phyloP scores from a whole-genome alignment of 495 filamentous ascomycete genomes.

The Trichoderma gamsii region DNA sequence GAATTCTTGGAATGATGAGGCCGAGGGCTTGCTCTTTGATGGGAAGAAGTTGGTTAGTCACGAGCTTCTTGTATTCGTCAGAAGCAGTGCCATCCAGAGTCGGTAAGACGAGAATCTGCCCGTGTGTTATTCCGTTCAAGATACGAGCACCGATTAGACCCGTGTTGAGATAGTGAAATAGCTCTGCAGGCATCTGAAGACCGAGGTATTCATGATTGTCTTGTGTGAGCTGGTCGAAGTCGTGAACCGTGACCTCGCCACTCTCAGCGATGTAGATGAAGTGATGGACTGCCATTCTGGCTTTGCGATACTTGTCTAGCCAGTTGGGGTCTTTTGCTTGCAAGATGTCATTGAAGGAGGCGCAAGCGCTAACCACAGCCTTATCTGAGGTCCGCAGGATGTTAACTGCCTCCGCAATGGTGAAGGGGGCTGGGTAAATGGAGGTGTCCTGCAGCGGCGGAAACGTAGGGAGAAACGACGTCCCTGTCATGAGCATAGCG shows the following conservation, averaged over 20 bases:
- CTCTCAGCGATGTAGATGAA: slow-evolving; percentile 71
- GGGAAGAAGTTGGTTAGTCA: slow-evolving; percentile 62
- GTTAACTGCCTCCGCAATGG: slow-evolving; percentile 61
- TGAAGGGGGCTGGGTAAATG: slow-evolving; percentile 42
- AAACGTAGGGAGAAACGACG: slow-evolving; percentile 67
- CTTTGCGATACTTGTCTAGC: slow-evolving; percentile 75
- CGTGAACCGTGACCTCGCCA: slow-evolving; percentile 67
- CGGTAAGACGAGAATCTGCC: slow-evolving; percentile 65
- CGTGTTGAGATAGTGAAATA: slow-evolving; percentile 84
- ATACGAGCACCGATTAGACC: slow-evolving; percentile 74
- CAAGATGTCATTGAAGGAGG: slow-evolving; percentile 65
- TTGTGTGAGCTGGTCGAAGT: slow-evolving; percentile 59
- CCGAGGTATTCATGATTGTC: slow-evolving; percentile 88
- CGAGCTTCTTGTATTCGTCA: slow-evolving; percentile 71
- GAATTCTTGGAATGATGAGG: slow-evolving; percentile 67
- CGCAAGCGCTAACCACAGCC: slow-evolving; percentile 56
- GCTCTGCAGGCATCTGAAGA: slow-evolving; percentile 79
- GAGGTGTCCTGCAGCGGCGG: slow-evolving; percentile 59
- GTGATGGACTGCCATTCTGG: slow-evolving; percentile 78
- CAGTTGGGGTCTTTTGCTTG: slow-evolving; percentile 66
- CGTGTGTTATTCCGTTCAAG: slow-evolving; percentile 71
- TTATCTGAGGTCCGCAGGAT: slow-evolving; percentile 63
- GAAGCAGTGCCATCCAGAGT: slow-evolving; percentile 78
- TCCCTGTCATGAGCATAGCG: slow-evolving; percentile 77
- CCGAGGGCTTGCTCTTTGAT: slow-evolving; percentile 69